Base-by-base conservation (phyloP, 371 early-diverging fungal genomes). In the Haplosporangium sp. region DNA sequence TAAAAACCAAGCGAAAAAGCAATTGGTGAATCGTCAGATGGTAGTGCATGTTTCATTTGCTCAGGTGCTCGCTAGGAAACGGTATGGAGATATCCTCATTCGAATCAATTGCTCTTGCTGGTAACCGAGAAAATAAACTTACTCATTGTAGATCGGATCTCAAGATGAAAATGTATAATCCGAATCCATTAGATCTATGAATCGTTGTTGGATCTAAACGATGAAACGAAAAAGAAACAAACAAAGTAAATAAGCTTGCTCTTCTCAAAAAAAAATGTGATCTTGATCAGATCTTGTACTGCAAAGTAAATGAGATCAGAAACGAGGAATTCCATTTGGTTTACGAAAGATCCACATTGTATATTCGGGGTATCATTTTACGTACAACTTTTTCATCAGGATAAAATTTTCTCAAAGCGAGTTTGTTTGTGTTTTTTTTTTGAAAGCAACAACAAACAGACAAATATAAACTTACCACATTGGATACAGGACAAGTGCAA, bases 261-360 rank as follows among this genome's bases (percentile, higher is more conserved):
- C 35, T 37, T 57, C 57, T 35, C 27, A 57, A 1, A 34, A 0
- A 27, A 27, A 17, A 34, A 8, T 57, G 27, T 57, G 35, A 27
- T 35, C 57, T 35, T 27, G 38, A 34, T 57, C 38, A 57, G 38
- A 57, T 57, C 15, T 57, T 17, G 17, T 7, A 34, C 38, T 8
- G 38, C 27, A 57, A 57, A 35, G 38, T 34, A 34, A 19, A 55
- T 39, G 63, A 62, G 74, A 61, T 79, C 81, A 81, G 81, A 81
- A 81, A 81, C 81, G 81, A 81, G 81, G 81, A 81, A 81, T 81
- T 81, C 81, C 81, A 79, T 81, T 81, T 67, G 65, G 81, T 81
- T 71, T 81, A 81, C 81, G 81, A 58, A 68, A 65, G 66, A 74
- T 81, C 81, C 81, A 81, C 81, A 81, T 74, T 19, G 67, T 81